Evolutionary conservation across 768 basidiomycete genomes (phyloP).

Genomic region (Coprinellus aureogranulatus): DNA sequence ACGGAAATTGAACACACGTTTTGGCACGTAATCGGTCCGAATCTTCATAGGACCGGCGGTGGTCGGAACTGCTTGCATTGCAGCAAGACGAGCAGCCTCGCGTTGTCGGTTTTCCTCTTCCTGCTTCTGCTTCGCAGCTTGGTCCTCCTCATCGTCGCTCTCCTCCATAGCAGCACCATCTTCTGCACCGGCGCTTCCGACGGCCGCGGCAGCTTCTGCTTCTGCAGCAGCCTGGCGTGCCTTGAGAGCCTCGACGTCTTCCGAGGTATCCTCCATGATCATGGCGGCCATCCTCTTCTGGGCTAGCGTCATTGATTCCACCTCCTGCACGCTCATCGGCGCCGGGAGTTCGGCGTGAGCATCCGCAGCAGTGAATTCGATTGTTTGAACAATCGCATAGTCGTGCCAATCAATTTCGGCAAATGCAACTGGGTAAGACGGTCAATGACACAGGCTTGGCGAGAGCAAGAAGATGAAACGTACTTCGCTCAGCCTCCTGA

Average conservation of each 20-base stretch:
- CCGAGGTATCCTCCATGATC: slow-evolving; percentile 93
- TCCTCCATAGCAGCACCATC: slow-evolving; percentile 82
- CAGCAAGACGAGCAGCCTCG: slow-evolving; percentile 74
- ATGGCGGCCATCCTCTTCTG: slow-evolving; percentile 98
- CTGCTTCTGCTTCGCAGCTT: slow-evolving; percentile 56
- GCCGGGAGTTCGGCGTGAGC: slow-evolving; percentile 87
- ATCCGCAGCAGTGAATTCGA: slow-evolving; percentile 94
- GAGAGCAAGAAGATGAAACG: slow-evolving; percentile 24
- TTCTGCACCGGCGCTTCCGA: slow-evolving; percentile 57
- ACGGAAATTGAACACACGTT: slow-evolving; percentile 53
- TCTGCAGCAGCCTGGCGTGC: slow-evolving; percentile 83
- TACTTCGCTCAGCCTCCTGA: slow-evolving; percentile 85
- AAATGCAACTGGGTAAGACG: slow-evolving; percentile 64
- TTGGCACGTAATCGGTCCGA: slow-evolving; percentile 93
- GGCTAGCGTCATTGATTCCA: slow-evolving; percentile 93
- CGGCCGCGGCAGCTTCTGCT: slow-evolving; percentile 80
- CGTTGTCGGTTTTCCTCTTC: slow-evolving; percentile 70
- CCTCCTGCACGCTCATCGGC: slow-evolving; percentile 94
- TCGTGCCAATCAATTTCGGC: slow-evolving; percentile 99
- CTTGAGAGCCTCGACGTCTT: slow-evolving; percentile 80
- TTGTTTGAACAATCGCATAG: slow-evolving; percentile 96
- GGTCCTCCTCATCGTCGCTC: slow-evolving; percentile 77
- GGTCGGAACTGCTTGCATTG: slow-evolving; percentile 72
- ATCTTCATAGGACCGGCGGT: slow-evolving; percentile 83
- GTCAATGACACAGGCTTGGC: slow-evolving; percentile 3